These are phyloP conservation scores for Singerocomus rubriflavus DNA, from an alignment of 1,284 basidiomycete species.

Conservation along the genomic window DNA sequence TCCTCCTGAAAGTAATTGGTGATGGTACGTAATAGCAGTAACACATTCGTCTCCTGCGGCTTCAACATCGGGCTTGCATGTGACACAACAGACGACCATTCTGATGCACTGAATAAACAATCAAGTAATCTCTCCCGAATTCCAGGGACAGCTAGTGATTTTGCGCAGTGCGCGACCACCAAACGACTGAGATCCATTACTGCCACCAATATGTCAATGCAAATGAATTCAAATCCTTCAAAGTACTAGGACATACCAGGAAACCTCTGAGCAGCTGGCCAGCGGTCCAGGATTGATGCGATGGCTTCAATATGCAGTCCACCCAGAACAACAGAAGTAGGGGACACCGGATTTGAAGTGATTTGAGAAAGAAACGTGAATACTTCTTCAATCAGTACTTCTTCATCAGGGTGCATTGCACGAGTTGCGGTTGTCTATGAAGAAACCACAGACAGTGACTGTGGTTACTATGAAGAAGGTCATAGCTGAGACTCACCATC, in stretches of 20 bases:
- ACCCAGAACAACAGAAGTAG: conserved; percentile 36
- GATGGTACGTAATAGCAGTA: conserved; percentile 80
- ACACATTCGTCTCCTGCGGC: conserved; percentile 77
- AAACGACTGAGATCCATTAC: conserved; percentile 88
- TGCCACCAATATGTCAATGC: conserved; percentile 30
- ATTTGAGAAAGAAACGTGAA: conserved; percentile 62
- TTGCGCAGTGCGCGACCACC: conserved; percentile 64
- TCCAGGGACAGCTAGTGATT: conserved; percentile 44
- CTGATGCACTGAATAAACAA: conserved; percentile 64
- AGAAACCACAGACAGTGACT: conserved; percentile 2
- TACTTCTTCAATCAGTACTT: conserved; percentile 58
- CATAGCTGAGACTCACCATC: conserved; percentile 45
- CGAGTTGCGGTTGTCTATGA: conserved; percentile 61
- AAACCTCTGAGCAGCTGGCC: conserved; percentile 81
- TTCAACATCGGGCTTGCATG: conserved; percentile 59
- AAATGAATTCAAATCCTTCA: not conserved
- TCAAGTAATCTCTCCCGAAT: conserved; percentile 55
- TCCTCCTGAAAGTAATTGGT: conserved; percentile 76
- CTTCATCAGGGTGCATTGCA: conserved; percentile 70
- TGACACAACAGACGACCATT: conserved; percentile 53
- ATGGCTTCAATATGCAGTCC: conserved; percentile 60
- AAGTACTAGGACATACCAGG: conserved; percentile 55
- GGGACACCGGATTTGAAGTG: conserved; percentile 39
- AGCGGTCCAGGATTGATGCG: conserved; percentile 66
- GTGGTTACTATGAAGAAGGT: not conserved